A percentile compares a stretch with the other conserved stretches of the same genome.
Evolutionary conservation across 805 yeast species (phyloP).

Genomic region (Osmozyma mogii): DNA sequence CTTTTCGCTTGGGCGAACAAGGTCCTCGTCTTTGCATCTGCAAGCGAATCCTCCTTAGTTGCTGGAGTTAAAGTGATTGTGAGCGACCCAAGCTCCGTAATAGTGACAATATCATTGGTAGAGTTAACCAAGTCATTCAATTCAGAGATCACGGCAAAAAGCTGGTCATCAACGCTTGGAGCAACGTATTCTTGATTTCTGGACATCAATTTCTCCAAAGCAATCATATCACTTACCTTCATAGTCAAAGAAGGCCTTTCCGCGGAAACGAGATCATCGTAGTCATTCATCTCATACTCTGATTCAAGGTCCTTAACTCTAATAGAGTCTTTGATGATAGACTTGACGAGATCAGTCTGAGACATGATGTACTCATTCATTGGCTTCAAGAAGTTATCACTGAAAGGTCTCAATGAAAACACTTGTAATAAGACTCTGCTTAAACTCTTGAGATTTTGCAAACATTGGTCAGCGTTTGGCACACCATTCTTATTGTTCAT

Average conservation of each 20-base stretch:
- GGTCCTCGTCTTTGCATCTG: slow-evolving; percentile 51
- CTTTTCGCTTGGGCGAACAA: slow-evolving; percentile 73
- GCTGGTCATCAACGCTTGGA: slow-evolving; percentile 47
- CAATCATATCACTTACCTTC: slow-evolving; percentile 39
- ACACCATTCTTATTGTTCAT: slow-evolving; percentile 22
- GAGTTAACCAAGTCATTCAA: slow-evolving; percentile 30
- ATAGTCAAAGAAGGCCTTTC: slow-evolving; percentile 40
- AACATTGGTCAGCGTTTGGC: slow-evolving; percentile 12
- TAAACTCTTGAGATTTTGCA: slow-evolving; percentile 45
- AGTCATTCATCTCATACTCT: slow-evolving; percentile 52
- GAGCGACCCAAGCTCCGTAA: slow-evolving; percentile 45
- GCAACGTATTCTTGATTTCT: slow-evolving; percentile 37
- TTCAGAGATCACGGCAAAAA: slow-evolving; percentile 37
- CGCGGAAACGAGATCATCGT: slow-evolving; percentile 55
- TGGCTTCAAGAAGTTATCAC: slow-evolving; percentile 68
- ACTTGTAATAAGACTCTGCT: slow-evolving; percentile 57
- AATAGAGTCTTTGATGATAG: slow-evolving; percentile 40
- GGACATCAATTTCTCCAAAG: slow-evolving; percentile 36
- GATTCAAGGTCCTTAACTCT: slow-evolving; percentile 49
- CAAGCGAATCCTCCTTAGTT: slow-evolving; percentile 36
- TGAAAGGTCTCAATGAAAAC: slow-evolving; percentile 62
- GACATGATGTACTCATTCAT: slow-evolving; percentile 62
- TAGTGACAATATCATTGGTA: slow-evolving; percentile 35
- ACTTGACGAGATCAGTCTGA: slow-evolving; percentile 39
- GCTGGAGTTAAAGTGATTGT: slow-evolving; percentile 52